Conservation (phyloP, 2,329 filamentous ascomycete genomes). For the Bimuria novae-zelandiae region DNA sequence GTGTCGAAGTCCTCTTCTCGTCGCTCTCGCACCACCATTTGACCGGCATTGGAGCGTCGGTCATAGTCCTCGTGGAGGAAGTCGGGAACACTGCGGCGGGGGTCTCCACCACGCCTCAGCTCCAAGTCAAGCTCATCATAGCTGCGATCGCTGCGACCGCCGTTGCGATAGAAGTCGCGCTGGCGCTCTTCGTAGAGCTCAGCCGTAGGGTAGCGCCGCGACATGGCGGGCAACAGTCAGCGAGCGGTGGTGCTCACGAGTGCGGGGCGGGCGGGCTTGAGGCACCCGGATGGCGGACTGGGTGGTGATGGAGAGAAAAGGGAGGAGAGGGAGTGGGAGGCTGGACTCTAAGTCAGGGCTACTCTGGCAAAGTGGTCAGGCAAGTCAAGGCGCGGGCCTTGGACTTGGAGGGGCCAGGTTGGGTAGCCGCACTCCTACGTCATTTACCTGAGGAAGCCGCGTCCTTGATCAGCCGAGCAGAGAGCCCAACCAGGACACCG, state of each 20-base stretch:
- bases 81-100: constrained; percentile 52
- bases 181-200: constrained; percentile 56
- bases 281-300: not conserved
- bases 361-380: not conserved
- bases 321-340: not conserved
- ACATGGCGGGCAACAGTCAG: constrained; percentile 41
- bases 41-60: constrained; percentile 50
- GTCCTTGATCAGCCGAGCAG: constrained; percentile 5
- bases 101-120: constrained; percentile 43
- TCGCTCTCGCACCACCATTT: constrained; percentile 52
- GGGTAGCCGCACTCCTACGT: constrained; percentile 6
- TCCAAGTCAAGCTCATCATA: constrained; percentile 58
- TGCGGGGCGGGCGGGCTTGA: constrained; percentile 1
- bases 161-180: constrained; percentile 54
- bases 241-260: constrained; percentile 16
- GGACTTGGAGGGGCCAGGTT: not conserved
- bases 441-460: constrained; percentile 4
- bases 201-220: constrained; percentile 52
- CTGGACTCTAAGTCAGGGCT: constrained; percentile 4
- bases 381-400: constrained; percentile 8
- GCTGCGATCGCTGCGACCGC: constrained; percentile 47
- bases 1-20: constrained; percentile 49
- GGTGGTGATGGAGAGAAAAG: not conserved
- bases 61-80: constrained; percentile 57
- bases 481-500: constrained; percentile 7